A percentile compares a stretch with the other conserved stretches of the same genome.
Evolutionary conservation across 2,329 filamentous ascomycete genomes (phyloP).

Genomic region (Boeremia exigua): DNA sequence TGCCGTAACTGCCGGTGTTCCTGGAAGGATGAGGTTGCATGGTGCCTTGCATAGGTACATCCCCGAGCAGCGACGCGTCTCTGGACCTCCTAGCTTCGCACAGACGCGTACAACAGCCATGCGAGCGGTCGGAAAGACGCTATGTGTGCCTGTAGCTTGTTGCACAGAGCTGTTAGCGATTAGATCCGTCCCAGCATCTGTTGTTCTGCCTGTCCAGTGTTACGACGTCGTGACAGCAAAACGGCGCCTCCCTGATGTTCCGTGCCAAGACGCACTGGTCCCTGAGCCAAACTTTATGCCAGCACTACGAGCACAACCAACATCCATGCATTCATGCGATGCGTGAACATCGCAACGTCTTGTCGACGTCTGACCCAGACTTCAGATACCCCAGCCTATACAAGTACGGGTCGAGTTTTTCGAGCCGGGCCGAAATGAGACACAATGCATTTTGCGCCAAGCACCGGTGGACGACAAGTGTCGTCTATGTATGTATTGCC

Average conservation of each 20-base stretch:
- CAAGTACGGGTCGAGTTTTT: neutral
- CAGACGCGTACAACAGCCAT: slow-evolving; percentile 13
- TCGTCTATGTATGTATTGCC: too few relatives aligned
- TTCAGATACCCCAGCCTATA: neutral
- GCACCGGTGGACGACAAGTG: too few relatives aligned
- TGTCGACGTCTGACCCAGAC: neutral
- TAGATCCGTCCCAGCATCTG: slow-evolving; percentile 4
- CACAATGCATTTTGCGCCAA: too few relatives aligned
- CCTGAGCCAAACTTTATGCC: slow-evolving; percentile 5
- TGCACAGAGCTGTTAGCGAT: slow-evolving; percentile 5
- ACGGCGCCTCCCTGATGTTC: slow-evolving; percentile 12
- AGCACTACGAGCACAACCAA: slow-evolving; percentile 1
- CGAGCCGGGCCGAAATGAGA: neutral
- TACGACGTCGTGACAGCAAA: slow-evolving; percentile 12
- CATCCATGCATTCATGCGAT: slow-evolving; percentile 2
- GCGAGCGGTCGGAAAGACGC: slow-evolving; percentile 1
- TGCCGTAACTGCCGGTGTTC: slow-evolving; percentile 4
- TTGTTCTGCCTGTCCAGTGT: slow-evolving; percentile 13
- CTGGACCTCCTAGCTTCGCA: slow-evolving; percentile 5
- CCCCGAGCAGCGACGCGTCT: slow-evolving; percentile 1
- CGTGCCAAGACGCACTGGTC: slow-evolving; percentile 8
- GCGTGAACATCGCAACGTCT: neutral
- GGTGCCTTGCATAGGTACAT: slow-evolving; percentile 5
- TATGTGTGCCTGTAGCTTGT: slow-evolving; percentile 14
- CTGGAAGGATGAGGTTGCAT: slow-evolving; percentile 1